Percentiles rank a stretch among this genome's conserved stretches.
These are phyloP conservation scores for Penicillium fimorum DNA, from an alignment of 495 filamentous ascomycete species.

Conservation along the genomic window DNA sequence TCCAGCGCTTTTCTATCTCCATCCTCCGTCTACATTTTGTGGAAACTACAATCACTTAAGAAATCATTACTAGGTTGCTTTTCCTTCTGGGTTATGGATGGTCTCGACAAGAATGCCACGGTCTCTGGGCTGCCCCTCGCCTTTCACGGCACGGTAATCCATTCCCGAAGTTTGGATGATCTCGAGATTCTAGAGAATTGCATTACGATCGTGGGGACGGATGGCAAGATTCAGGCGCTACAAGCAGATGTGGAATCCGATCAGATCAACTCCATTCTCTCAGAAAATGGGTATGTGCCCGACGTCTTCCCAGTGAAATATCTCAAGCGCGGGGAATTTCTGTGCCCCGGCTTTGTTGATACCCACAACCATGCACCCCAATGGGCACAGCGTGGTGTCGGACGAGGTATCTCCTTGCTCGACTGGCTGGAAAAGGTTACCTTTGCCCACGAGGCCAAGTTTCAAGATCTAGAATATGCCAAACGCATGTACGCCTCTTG, in stretches of 20 bases:
- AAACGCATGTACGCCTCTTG: constrained; percentile 49
- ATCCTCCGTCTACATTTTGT: background rate
- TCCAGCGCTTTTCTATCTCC: background rate
- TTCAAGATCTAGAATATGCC: constrained; percentile 53
- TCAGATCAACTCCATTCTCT: constrained; percentile 24
- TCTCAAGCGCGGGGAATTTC: constrained; percentile 50
- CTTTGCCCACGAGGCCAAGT: constrained; percentile 61
- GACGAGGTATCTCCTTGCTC: constrained; percentile 55
- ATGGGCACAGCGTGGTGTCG: constrained; percentile 59
- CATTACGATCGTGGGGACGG: constrained; percentile 40
- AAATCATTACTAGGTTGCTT: background rate
- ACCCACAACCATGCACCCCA: constrained; percentile 67
- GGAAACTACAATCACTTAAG: background rate
- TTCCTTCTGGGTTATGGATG: constrained; percentile 10
- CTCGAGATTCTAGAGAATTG: constrained; percentile 51
- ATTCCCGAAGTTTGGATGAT: constrained; percentile 38
- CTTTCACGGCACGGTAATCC: constrained; percentile 55
- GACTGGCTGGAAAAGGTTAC: constrained; percentile 61
- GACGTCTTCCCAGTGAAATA: constrained; percentile 35
- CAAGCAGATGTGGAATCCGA: constrained; percentile 15
- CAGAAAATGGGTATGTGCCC: constrained; percentile 31
- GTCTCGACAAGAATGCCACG: constrained; percentile 14
- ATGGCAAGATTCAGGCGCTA: constrained; percentile 45
- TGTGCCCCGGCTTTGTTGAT: constrained; percentile 62
- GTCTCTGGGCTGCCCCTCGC: constrained; percentile 28